Percentiles rank a stretch among this genome's conserved stretches.
phyloP scores from a whole-genome alignment of 75 land plant genomes.

The Sequoia sempervirens region DNA sequence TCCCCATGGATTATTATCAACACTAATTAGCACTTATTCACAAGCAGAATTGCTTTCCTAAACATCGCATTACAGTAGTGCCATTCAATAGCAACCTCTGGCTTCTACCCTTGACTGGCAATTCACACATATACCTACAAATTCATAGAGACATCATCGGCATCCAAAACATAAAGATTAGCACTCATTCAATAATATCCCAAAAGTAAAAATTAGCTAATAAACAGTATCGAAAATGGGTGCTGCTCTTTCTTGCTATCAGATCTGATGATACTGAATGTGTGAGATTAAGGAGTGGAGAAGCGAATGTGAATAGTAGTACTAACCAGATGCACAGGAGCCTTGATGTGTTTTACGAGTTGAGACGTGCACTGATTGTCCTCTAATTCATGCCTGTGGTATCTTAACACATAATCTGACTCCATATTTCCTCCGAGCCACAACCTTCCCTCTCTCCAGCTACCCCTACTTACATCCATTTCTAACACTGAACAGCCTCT shows the following conservation, averaged over 20 bases:
- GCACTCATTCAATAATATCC: neutral
- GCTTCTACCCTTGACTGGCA: neutral
- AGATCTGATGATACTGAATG: neutral
- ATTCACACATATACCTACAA: neutral
- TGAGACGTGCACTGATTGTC: conserved; percentile 56
- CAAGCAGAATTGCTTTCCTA: neutral
- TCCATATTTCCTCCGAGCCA: neutral
- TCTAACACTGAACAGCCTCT: neutral
- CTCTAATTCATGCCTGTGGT: conserved; percentile 49
- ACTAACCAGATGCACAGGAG: conserved; percentile 63
- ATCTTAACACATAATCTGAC: conserved; percentile 34
- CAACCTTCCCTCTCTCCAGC: conserved; percentile 24
- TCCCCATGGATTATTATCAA: neutral
- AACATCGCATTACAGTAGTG: neutral
- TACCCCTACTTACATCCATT: conserved; percentile 7
- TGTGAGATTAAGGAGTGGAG: neutral
- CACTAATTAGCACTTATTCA: neutral
- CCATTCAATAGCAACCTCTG: neutral
- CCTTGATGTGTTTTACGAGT: conserved; percentile 61
- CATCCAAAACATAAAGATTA: neutral
- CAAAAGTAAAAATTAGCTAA: neutral
- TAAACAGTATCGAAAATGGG: neutral
- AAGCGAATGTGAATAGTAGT: neutral
- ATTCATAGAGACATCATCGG: neutral
- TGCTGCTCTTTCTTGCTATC: neutral